Base-by-base conservation (phyloP, 352 stramenopile species). In the Globisporangium spinosum region DNA sequence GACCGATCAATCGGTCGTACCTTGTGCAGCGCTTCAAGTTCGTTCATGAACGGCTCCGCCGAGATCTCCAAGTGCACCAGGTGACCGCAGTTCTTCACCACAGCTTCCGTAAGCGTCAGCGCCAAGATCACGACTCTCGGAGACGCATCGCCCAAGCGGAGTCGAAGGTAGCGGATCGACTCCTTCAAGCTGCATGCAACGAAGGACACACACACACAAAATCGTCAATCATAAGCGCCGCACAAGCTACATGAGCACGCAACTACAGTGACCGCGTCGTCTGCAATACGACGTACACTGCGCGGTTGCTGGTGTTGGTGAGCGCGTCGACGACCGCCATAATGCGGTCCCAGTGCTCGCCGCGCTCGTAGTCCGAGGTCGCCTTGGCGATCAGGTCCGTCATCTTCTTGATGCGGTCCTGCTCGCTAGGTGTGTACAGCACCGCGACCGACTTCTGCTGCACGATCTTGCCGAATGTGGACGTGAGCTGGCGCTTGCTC, bases 401-500 rank as follows among this genome's bases (percentile, higher is more conserved):
- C 70, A 94, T 78, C 67, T 73, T 71, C 68, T 89, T 85, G 72
- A 94, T 92, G 61, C 82, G 83, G 61, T 91, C 80, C 58, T 90
- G 79, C 64, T 89, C 80, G 57, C 69, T 87, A 23, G 85, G 86
- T 62, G 82, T 89, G 74, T 91, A 94, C 38, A 91, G 70, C 61
- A 89, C 82, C 2, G 80, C 76, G 38, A 92, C 83, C 17, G 83
- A 81, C 64, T 94, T 94, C 67, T 94, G 82, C 78, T 94, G 86
- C 67, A 94, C 82, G 49, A 93, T 75, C 59, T 91, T 80, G 54
- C 79, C 85, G 57, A 94, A 63, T 9, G 78, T 79, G 7, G 78
- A 79, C 40, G 83, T 81, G 34, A 94, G 68, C 40, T 82, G 77
- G 27, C 85, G 82, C 75, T 89, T 94, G 69, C 71, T 86, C n/a